Evolutionary conservation across 2,329 filamentous ascomycete species (phyloP).

Genomic region (Penicillium sp.): DNA sequence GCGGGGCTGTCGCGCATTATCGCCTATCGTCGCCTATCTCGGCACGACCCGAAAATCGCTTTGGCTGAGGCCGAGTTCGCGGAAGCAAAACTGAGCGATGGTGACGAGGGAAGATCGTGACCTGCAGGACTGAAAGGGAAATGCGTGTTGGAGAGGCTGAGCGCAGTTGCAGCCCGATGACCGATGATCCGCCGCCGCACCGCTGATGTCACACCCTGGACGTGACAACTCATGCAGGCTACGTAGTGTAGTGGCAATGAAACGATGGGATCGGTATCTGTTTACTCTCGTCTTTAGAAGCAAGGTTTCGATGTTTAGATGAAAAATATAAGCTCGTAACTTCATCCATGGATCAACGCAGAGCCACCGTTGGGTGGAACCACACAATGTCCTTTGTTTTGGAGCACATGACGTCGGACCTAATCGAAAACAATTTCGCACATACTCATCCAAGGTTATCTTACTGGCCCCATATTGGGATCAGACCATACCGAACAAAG

Average conservation of each 20-base stretch:
- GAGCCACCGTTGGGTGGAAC: not conserved
- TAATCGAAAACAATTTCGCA: too few relatives aligned
- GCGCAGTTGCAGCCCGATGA: slow-evolving; percentile 3
- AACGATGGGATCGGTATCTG: not conserved
- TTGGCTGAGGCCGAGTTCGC: not conserved
- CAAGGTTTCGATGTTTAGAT: not conserved
- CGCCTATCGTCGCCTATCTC: slow-evolving; percentile 3
- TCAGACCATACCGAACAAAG: too few relatives aligned
- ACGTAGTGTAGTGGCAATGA: not conserved
- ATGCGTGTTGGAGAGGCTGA: slow-evolving; percentile 7
- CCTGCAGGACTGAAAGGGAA: not conserved
- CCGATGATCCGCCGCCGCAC: slow-evolving; percentile 28
- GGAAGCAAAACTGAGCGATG: not conserved
- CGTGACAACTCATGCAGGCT: slow-evolving; percentile 3
- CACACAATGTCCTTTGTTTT: not conserved
- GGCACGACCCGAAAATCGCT: not conserved
- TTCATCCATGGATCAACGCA: slow-evolving; percentile 5
- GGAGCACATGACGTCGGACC: not conserved
- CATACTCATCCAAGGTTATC: not conserved
- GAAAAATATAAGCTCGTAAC: not conserved
- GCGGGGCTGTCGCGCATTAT: slow-evolving; percentile 8
- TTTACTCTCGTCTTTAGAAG: not conserved
- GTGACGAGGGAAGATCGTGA: not conserved
- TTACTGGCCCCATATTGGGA: too few relatives aligned
- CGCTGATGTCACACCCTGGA: slow-evolving; percentile 32